Conservation (phyloP, 2,329 filamentous ascomycete species). For the Botryotinia calthae region DNA sequence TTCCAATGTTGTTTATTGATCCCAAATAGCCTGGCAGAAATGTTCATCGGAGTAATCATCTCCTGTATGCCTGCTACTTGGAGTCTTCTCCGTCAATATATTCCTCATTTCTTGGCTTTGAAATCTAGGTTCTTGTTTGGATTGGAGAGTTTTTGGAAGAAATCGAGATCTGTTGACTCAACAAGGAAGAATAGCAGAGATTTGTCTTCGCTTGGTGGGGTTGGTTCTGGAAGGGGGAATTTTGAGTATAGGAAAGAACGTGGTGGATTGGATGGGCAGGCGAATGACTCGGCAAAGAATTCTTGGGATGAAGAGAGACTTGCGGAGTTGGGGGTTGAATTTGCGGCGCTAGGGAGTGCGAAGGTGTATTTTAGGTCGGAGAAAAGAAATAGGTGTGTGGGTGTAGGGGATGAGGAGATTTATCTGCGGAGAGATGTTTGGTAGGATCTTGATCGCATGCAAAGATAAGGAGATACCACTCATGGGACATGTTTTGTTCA, state of each 20-base stretch:
- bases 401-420: not conserved
- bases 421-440: not conserved
- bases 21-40: not conserved
- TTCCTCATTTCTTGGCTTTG: not conserved
- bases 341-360: not conserved
- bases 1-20: not conserved
- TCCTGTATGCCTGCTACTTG: not conserved
- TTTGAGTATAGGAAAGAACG: not conserved
- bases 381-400: not conserved
- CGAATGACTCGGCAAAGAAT: not conserved
- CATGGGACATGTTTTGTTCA: no score
- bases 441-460: no score
- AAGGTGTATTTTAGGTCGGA: not conserved
- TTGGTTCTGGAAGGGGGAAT: not conserved
- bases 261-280: not conserved
- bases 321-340: not conserved
- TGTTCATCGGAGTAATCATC: not conserved
- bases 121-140: not conserved
- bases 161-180: no score
- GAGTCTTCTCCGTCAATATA: not conserved
- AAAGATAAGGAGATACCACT: no score
- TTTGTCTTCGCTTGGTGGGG: rapidly evolving
- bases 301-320: not conserved
- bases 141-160: not conserved
- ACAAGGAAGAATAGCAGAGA: not conserved